Conservation (phyloP, 2,329 filamentous ascomycete species). For the Calonectria henricotiae region DNA sequence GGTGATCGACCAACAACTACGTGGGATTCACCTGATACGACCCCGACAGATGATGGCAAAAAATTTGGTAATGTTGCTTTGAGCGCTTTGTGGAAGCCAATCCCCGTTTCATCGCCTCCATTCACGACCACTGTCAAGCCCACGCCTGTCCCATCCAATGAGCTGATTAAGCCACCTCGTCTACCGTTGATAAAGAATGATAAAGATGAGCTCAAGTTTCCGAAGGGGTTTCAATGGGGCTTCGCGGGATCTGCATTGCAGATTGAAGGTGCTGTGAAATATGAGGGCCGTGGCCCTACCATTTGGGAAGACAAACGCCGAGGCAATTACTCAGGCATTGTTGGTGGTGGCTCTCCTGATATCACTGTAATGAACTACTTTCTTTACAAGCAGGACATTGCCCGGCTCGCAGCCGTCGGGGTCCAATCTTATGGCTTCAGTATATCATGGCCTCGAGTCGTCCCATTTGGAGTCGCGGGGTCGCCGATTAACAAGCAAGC, state of each 20-base stretch:
- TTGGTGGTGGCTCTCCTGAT: background rate
- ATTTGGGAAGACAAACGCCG: slow-evolving; percentile 14
- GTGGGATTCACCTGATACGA: background rate
- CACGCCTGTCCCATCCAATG: background rate
- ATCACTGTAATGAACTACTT: slow-evolving; percentile 9
- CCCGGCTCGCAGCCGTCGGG: background rate
- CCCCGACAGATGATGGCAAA: background rate
- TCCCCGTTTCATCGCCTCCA: slow-evolving; percentile 4
- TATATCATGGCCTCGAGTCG: slow-evolving; percentile 8
- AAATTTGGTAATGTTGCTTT: background rate
- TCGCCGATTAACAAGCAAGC: slow-evolving; percentile 6
- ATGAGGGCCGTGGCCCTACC: slow-evolving; percentile 2
- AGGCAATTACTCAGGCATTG: background rate
- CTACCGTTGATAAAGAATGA: background rate
- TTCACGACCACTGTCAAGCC: slow-evolving; percentile 4
- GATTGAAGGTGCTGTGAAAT: slow-evolving; percentile 10
- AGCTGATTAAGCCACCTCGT: slow-evolving; percentile 4
- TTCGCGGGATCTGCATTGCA: slow-evolving; percentile 7
- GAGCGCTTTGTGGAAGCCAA: slow-evolving; percentile 4
- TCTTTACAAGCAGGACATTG: slow-evolving; percentile 9
- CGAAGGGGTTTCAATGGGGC: background rate
- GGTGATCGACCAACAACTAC: background rate
- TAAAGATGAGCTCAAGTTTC: background rate
- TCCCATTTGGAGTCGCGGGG: background rate
- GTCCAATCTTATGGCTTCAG: slow-evolving; percentile 7